Base-by-base conservation (phyloP, 495 filamentous ascomycete genomes). In the Aspergillus nidulans region DNA sequence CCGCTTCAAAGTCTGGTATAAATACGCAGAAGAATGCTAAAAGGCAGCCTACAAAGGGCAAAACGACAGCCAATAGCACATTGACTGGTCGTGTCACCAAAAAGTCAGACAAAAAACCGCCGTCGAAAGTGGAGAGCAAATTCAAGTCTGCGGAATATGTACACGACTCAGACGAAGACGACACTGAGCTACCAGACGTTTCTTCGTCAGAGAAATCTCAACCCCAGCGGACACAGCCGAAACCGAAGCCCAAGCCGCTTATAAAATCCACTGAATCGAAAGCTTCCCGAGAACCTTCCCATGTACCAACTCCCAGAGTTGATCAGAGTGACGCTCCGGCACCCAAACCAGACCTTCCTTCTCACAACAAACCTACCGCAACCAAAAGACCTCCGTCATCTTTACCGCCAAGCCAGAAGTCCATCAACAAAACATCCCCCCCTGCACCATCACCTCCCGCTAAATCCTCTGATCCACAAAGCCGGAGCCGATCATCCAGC, bases 71-170 rank as follows among this genome's bases (percentile, higher is more conserved):
- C 47, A 81, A 78, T 54, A 66, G 68, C 20, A 73, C 74, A 0
- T 69, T 80, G 56, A 72, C 77, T 6, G 72, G 73, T 10, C 81
- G 81, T 25, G 67, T 77, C 16, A 80, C 71, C 28, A 83, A 81
- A 61, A 80, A 77, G 56, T 63, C 74, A 6, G 68, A 69, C 25
- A 69, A 69, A 47, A 87, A 85, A 64, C 59, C 75, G 6, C 61
- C 61, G 0, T 52, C 63, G 10, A 73, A 79, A 45, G 28, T 61
- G 10, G 69, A 78, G 30, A 68, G 57, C 58, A 83, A 82, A 56
- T 73, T 80, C 62, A 85, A 87, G 53, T 95, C 90, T 1, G 80
- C 84, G 5, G 88, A 92, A 69, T 86, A 85, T 55, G 81, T 95
- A 15, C 73, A 84, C 42, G 84, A 89, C 56, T 92, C 90, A 0